Percentiles rank a stretch among this genome's conserved stretches.
phyloP scores from a whole-genome alignment of 2,329 filamentous ascomycete genomes.

The Trichoderma cornu-damae region DNA sequence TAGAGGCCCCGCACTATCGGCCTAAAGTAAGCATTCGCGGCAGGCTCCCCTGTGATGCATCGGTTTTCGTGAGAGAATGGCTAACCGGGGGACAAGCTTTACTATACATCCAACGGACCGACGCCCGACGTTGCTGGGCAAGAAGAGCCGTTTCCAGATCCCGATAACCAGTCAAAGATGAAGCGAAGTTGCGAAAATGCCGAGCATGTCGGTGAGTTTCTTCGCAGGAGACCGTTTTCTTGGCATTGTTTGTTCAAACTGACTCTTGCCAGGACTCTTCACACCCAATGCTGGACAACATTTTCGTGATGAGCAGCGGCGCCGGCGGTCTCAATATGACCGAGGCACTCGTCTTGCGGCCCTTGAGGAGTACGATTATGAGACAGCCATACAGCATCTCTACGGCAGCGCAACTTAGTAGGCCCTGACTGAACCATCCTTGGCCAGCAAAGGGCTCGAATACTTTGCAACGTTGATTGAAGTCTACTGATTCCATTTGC shows the following conservation, averaged over 20 bases:
- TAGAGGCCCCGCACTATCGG: conserved; percentile 73
- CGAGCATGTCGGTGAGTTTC: conserved; percentile 66
- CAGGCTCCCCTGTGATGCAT: too few relatives aligned
- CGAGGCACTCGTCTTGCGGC: conserved; percentile 71
- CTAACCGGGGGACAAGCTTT: conserved; percentile 39
- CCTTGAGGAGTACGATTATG: conserved; percentile 56
- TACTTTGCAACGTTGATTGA: conserved; percentile 7
- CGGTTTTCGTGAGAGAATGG: not conserved
- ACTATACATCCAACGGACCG: conserved; percentile 46
- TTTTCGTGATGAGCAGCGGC: conserved; percentile 68
- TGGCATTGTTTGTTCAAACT: not conserved
- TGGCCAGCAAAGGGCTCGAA: not conserved
- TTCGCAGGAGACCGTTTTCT: not conserved
- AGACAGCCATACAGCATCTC: conserved; percentile 39
- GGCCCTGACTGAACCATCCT: not conserved
- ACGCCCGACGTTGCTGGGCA: conserved; percentile 54
- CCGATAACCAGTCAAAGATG: conserved; percentile 84
- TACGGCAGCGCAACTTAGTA: conserved; percentile 26
- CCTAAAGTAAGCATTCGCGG: conserved; percentile 60
- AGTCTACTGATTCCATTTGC: conserved; percentile 15
- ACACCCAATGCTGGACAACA: conserved; percentile 72
- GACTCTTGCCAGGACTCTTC: conserved; percentile 58
- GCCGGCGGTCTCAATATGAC: conserved; percentile 72
- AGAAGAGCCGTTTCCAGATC: conserved; percentile 69
- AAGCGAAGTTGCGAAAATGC: conserved; percentile 83